These are phyloP conservation scores for Suhomyces tanzawaensis DNA, from an alignment of 805 yeast genomes.

Conservation along the genomic window DNA sequence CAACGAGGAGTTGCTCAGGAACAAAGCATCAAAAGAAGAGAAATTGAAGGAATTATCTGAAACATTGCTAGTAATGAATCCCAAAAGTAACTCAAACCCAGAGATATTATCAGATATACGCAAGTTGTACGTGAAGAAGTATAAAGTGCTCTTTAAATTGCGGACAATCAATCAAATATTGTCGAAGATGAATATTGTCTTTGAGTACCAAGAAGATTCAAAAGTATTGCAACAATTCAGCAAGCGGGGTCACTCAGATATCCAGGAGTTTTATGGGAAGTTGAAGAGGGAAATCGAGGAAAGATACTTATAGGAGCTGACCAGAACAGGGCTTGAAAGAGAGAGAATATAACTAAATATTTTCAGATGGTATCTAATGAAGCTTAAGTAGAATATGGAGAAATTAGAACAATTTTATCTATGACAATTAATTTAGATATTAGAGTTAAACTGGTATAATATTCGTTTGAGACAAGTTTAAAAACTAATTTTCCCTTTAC, in stretches of 20 bases:
- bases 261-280: slow-evolving; percentile 2
- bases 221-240: slow-evolving; percentile 4
- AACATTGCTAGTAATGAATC: slow-evolving; percentile 6
- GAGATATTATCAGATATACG: background rate
- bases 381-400: too few species aligned
- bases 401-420: too few species aligned
- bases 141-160: slow-evolving; percentile 13
- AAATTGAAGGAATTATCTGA: slow-evolving; percentile 11
- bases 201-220: slow-evolving; percentile 13
- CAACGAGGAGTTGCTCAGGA: slow-evolving; percentile 11
- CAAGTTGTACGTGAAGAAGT: slow-evolving; percentile 13
- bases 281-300: slow-evolving; percentile 11
- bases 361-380: too few species aligned
- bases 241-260: slow-evolving; percentile 1
- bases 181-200: slow-evolving; percentile 10
- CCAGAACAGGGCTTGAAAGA: too few species aligned
- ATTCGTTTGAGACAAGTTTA: too few species aligned
- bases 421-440: too few species aligned
- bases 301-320: slow-evolving; percentile 10
- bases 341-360: too few species aligned
- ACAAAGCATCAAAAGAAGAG: slow-evolving; percentile 11
- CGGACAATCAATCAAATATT: slow-evolving; percentile 12
- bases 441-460: too few species aligned
- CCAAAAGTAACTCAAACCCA: background rate
- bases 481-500: too few species aligned